Evolutionary conservation across 495 filamentous ascomycete genomes (phyloP).

Genomic region (Pyrenopolyporus hunteri): DNA sequence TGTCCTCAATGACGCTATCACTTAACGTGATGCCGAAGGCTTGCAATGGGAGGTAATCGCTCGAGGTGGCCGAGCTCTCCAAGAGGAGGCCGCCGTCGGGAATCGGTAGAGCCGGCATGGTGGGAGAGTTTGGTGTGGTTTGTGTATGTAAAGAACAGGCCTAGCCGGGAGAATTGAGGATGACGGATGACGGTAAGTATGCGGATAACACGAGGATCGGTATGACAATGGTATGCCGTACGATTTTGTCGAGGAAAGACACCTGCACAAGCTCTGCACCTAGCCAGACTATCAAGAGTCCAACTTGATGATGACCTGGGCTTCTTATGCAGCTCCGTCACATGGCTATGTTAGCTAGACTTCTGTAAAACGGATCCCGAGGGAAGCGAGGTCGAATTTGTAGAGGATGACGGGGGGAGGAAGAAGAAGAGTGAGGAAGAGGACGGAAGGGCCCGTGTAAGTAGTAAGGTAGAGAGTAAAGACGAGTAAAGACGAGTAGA

Average conservation of each 20-base stretch:
- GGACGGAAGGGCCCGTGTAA: too few species aligned
- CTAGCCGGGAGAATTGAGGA: neutral
- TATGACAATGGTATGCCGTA: conserved; percentile 23
- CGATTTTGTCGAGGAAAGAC: conserved; percentile 33
- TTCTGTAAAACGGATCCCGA: neutral
- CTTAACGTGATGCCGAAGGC: conserved; percentile 70
- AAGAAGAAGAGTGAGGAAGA: neutral
- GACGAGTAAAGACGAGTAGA: neutral
- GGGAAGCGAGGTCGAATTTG: conserved; percentile 3
- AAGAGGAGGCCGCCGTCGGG: conserved; percentile 52
- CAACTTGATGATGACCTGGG: conserved; percentile 43
- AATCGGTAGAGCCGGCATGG: conserved; percentile 47
- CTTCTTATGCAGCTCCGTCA: conserved; percentile 45
- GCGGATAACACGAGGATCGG: conserved; percentile 4
- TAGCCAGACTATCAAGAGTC: conserved; percentile 44
- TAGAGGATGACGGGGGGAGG: neutral
- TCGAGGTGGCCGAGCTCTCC: conserved; percentile 48
- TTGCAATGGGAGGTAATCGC: conserved; percentile 47
- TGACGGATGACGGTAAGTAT: neutral
- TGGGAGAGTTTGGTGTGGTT: conserved; percentile 13
- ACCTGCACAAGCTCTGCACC: conserved; percentile 43
- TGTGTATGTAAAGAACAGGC: conserved; percentile 9
- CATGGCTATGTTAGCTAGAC: conserved; percentile 35
- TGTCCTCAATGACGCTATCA: conserved; percentile 70
- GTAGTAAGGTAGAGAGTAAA: neutral